Percentiles rank a stretch among this genome's conserved stretches.
phyloP scores from a whole-genome alignment of 2,329 filamentous ascomycete species.

The Aspergillus sp. region DNA sequence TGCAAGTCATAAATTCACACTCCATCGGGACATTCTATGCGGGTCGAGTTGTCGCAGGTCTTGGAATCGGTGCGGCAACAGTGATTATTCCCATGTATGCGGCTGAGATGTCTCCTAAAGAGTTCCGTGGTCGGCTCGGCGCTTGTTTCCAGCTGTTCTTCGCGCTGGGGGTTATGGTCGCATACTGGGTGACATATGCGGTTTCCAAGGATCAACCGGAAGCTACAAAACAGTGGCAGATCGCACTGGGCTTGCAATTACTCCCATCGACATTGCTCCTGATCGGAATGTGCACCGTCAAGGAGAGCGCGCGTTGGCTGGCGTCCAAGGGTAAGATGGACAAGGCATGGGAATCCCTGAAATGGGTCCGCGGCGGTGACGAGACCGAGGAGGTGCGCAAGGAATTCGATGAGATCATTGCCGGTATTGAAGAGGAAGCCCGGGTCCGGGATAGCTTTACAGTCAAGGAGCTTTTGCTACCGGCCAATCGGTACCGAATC shows the following conservation, averaged over 20 bases:
- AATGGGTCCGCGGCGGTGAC: constrained; percentile 49
- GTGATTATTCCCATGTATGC: constrained; percentile 38
- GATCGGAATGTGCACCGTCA: constrained; percentile 46
- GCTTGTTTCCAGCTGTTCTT: constrained; percentile 37
- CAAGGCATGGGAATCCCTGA: constrained; percentile 44
- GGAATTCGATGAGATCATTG: constrained; percentile 36
- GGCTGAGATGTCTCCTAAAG: constrained; percentile 39
- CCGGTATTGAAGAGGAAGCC: constrained; percentile 46
- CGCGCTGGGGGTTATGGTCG: constrained; percentile 33
- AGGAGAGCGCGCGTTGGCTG: constrained; percentile 46
- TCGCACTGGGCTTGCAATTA: constrained; percentile 45
- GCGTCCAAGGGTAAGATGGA: constrained; percentile 43
- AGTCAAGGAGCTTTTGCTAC: constrained; percentile 43
- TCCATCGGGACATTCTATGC: constrained; percentile 42
- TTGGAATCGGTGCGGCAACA: constrained; percentile 44
- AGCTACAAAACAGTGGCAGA: constrained; percentile 46
- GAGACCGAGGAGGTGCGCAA: constrained; percentile 27
- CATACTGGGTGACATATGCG: constrained; percentile 46
- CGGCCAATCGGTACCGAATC: constrained; percentile 45
- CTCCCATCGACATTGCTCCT: constrained; percentile 45
- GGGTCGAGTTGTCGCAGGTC: constrained; percentile 41
- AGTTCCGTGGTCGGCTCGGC: constrained; percentile 35
- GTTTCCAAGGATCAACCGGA: constrained; percentile 35
- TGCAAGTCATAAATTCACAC: constrained; percentile 45
- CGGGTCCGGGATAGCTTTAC: constrained; percentile 42